Evolutionary conservation across 2,329 filamentous ascomycete species (phyloP), one percentile per base, ranked within the genome.

Genomic region (Diaporthe sp.): DNA sequence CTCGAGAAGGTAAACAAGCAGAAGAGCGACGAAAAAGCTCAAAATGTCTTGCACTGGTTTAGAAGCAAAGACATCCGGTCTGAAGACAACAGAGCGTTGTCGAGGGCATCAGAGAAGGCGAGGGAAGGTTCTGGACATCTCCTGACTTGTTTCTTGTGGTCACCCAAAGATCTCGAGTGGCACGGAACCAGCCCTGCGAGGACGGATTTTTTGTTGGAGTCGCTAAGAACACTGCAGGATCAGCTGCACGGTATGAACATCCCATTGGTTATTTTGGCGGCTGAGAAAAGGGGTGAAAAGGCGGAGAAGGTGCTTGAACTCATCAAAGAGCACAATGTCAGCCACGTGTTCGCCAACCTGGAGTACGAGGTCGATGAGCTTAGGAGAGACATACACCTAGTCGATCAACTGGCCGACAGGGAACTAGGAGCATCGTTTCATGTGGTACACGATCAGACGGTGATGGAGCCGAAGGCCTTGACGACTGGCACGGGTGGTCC

Each of bases 301-400:
- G 73, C 69, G 1, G 55, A 68, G 12, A 47, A 53, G 55, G 65
- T 79, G 1, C 27, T 78, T 12, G 71, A 77, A 17, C 73, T 78
- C n/a, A 32, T 77, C 15, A 42, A 63, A 59, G 58, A 77, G 37
- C 65, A 78, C 25, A 73, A 76, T 7, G 73, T 79, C n/a, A 77
- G 73, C 22, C 77, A 79, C 58, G 53, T 79, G 1, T 79, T 73
- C 32, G 78, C 78, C 35, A 79, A 79, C 58, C 58, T 79, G 19
- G 78, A 79, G 58, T 79, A 78, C 71, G 78, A 79, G 50, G 77
- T 79, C 17, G 78, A 79, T 65, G 78, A 80, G 75, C 75, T 79
- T 30, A 53, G 78, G 44, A 74, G 78, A 37, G 78, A 79, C 30
- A 72, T 79, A n/a, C 73, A 79, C 39, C 42, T 78, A 3, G 73